Base-by-base conservation (phyloP, 1,284 basidiomycete genomes). In the Pseudozyma tsukubaensis region DNA sequence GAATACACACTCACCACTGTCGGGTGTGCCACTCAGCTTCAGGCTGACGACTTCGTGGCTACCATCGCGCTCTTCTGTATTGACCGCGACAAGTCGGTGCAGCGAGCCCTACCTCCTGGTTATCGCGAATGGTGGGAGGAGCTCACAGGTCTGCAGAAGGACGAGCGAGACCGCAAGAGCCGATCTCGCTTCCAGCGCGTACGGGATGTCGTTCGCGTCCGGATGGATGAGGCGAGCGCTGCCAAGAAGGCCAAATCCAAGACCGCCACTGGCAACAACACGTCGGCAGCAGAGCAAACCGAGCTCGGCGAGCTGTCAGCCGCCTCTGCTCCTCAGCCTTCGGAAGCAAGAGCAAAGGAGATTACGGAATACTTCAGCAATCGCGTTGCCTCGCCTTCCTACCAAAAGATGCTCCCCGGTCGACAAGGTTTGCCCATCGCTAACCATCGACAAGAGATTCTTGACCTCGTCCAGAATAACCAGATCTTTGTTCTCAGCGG, bases 51-150 rank as follows among this genome's bases (percentile, higher is more conserved):
- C 79, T 97, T 94, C 79, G 89, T 97, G 55, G 89, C 96, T 1
- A 92, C 92, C 2, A 86, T 96, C 29, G 94, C 94, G 0, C 87
- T 99, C 34, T 89, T 19, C 86, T 97, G 53, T 55, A 72, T 82
- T 42, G 80, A 81, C 24, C 78, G 80, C 18, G 82, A 82, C 54
- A 78, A 82, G 35, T 78, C 83, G 8, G 72, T 78, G 1, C 79
- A 85, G 64, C 81, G 85, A 18, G 76, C 79, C 32, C 87, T 99
- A 21, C 93, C 94, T n/a, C 87, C 91, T 0, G 88, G 89, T 11
- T 97, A 91, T 84, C 89, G 94, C 61, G 92, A 94, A 80, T 86
- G 98, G 40, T 99, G 97, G 97, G 92, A 94, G 63, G 94, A 97
- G 85, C 86, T 98, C 21, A 93, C 95, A 78, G 84, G 82, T 6